A percentile compares a stretch with the other conserved stretches of the same genome.
Evolutionary conservation across 2,329 filamentous ascomycete genomes (phyloP).

Genomic region (Capronia coronata): DNA sequence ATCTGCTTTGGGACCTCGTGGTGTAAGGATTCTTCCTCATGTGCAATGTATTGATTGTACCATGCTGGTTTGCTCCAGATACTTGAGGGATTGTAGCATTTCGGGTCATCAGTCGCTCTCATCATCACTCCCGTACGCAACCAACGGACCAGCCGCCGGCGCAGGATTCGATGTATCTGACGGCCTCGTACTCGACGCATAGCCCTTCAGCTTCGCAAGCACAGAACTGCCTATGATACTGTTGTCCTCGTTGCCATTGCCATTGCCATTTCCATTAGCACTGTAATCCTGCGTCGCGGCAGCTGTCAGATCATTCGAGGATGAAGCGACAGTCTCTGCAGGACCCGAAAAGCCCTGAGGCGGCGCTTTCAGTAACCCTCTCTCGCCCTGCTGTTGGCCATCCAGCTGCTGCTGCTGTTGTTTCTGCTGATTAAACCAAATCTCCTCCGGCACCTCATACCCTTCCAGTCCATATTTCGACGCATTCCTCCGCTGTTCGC

Average conservation of each 20-base stretch:
- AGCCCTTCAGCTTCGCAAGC: constrained; percentile 65
- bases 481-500: constrained; percentile 82
- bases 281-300: background rate
- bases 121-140: constrained; percentile 84
- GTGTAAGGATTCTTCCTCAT: too few species aligned
- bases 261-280: too few species aligned
- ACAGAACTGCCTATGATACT: constrained; percentile 80
- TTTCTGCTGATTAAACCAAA: constrained; percentile 80
- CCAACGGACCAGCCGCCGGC: constrained; percentile 62
- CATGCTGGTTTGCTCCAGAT: too few species aligned
- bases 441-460: constrained; percentile 87
- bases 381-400: constrained; percentile 49
- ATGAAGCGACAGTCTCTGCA: constrained; percentile 18
- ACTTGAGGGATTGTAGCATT: background rate
- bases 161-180: constrained; percentile 45
- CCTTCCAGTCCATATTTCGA: constrained; percentile 74
- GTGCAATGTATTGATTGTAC: too few species aligned
- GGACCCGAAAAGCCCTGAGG: constrained; percentile 34
- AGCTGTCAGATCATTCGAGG: constrained; percentile 15
- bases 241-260: constrained; percentile 36
- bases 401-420: constrained; percentile 66
- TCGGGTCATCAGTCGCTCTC: constrained; percentile 54
- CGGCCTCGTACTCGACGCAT: constrained; percentile 41
- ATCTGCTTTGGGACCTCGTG: too few species aligned
- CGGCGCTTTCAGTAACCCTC: constrained; percentile 42